These are phyloP conservation scores for Pseudocercospora fijiensis DNA, from an alignment of 2,329 filamentous ascomycete species.

Conservation along the genomic window DNA sequence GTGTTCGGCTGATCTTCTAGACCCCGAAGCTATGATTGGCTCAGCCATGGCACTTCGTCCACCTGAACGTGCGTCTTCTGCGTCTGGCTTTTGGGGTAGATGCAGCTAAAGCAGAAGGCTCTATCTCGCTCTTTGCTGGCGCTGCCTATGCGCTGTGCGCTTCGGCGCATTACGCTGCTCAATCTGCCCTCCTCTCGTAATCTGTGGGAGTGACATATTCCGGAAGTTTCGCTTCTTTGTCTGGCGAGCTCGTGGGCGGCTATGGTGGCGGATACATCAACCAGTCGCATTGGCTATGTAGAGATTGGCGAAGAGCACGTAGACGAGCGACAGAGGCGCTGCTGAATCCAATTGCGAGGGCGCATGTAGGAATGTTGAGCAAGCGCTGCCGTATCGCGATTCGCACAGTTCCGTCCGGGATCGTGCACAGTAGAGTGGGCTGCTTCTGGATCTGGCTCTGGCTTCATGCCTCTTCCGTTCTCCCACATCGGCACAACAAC, in stretches of 20 bases:
- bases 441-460: conserved; percentile 9
- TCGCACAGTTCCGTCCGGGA: neutral
- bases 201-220: conserved; percentile 15
- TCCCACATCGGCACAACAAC: conserved; percentile 18
- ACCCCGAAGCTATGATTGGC: conserved; percentile 16
- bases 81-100: conserved; percentile 19
- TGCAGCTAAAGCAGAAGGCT: conserved; percentile 21
- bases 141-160: conserved; percentile 23
- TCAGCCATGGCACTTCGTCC: conserved; percentile 14
- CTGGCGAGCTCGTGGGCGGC: conserved; percentile 19
- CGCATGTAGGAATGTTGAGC: neutral
- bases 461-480: conserved; percentile 13
- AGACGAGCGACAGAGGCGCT: neutral
- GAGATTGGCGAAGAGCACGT: neutral
- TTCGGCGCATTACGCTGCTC: conserved; percentile 17
- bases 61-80: conserved; percentile 17
- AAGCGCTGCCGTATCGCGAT: neutral
- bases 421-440: neutral
- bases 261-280: conserved; percentile 8
- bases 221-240: conserved; percentile 21
- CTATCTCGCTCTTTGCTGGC: conserved; percentile 18
- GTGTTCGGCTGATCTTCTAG: conserved; percentile 18
- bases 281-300: conserved; percentile 4
- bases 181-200: conserved; percentile 2
- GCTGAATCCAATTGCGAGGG: neutral